Base-by-base conservation (phyloP, 768 basidiomycete species). In the Austroboletus eburneus region DNA sequence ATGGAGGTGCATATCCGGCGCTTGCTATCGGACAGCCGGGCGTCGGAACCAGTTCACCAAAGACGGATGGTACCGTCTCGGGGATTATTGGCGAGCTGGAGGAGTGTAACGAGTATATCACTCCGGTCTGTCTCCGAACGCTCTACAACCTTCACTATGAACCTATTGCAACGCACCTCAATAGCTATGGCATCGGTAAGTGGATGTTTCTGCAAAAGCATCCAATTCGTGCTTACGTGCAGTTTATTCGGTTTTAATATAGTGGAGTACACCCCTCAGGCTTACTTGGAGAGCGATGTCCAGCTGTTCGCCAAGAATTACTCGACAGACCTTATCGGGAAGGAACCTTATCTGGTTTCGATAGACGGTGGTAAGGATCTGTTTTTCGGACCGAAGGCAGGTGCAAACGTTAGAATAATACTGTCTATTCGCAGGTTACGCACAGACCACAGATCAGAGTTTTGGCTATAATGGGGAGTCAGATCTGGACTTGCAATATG, bases 191-290 rank as follows among this genome's bases (percentile, higher is more conserved):
- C 18, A 55, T 69, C 5, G 61, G 66, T 66, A 12, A 53, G 50
- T 45, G n/a, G 12, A 13, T 4, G 0, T 30, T 40, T 33, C 29
- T 5, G 25, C 7, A 6, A 27, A 24, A 6, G 5, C 16, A 2
- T 14, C 3, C 10, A 3, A 23, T 17, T 23, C 27, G 2, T 17
- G 20, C 37, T 56, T 22, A 44, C 17, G 17, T 18, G 6, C 24
- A 2, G 12, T n/a, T 39, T 40, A 17, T 14, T 35, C 18, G 9
- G 41, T n/a, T 25, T 14, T 25, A 9, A 3, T 29, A 5, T 47
- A 67, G 67, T 60, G 43, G 70, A 71, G 43, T 70, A 60, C 45
- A 59, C 65, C 5, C 69, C 69, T 9, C 52, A 63, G 44, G 58
- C 65, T 13, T 68, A 58, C 41, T 41, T 66, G 20, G 49, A 54